Evolutionary conservation across 2,329 filamentous ascomycete species (phyloP), one percentile per base, ranked within the genome.

Genomic region (Xylogone sp.): DNA sequence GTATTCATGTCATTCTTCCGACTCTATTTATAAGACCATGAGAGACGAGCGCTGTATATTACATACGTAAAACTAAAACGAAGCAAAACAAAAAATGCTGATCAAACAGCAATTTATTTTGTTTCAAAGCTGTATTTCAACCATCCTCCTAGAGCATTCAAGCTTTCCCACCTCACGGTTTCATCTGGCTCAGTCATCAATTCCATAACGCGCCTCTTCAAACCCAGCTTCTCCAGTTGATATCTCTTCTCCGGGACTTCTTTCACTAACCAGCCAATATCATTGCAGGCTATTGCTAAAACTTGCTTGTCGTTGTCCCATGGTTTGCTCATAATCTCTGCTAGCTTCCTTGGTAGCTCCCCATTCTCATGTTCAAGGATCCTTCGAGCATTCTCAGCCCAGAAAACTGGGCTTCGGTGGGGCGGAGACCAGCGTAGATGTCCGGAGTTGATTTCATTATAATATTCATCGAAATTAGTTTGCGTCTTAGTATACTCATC

Each of bases 341-440:
- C 82, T 46, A 90, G 73, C 66, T 86, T 84, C 67, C 78, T 82
- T 24, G 82, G 81, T 42, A 89, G 68, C 48, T 81, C 82, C 2
- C 82, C 83, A 57, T 83, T 79, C 54, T 83, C 77, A 46, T 87
- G 80, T 50, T 88, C 84, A 46, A 89, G 69, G 53, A 89, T 88
- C 51, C 78, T 77, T 24, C 82, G 78, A 9, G 86, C 85, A 60
- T 90, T 88, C 52, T 89, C 86, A 51, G 78, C 77, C 86, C 86
- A 90, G 71, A 90, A 90, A 5, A 77, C 78, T 42, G 80, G 75
- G 66, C 84, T 87, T 58, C 83, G 79, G 69, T 90, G 86, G 4
- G 86, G 85, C 43, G 86, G 86, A n/a, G 83, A 87, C 86, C 86
- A 90, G 56, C 84, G 82, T 22, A 90, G 73, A 64, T 88, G 85